Evolutionary conservation across 148 eudicot genomes (phyloP).

Genomic region (Fagopyrum esculentum): DNA sequence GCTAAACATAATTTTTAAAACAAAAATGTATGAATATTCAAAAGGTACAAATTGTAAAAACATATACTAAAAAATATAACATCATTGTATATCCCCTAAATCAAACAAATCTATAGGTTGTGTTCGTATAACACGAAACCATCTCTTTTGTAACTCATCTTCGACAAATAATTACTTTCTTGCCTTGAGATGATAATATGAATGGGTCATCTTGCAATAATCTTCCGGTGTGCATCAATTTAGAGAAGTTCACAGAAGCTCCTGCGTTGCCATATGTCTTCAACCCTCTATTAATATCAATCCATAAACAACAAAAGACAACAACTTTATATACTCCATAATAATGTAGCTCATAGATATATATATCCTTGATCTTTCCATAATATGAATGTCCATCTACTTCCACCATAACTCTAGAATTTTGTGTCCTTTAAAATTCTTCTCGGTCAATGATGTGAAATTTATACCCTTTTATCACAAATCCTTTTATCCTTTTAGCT

Average conservation of each 20-base stretch:
- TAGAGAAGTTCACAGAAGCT: neutral
- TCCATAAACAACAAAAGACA: constrained; percentile 17
- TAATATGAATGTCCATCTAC: neutral
- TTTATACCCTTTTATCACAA: neutral
- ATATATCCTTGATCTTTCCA: neutral
- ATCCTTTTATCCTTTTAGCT: neutral
- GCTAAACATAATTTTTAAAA: too few relatives aligned
- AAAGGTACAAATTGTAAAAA: too few relatives aligned
- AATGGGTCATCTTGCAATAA: constrained; percentile 19
- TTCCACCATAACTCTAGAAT: constrained; percentile 15
- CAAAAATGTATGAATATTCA: too few relatives aligned
- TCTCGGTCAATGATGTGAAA: neutral
- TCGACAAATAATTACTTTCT: constrained; percentile 16
- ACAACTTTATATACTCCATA: constrained; percentile 11
- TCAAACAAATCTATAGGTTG: constrained; percentile 12
- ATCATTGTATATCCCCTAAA: neutral
- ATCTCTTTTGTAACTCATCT: constrained; percentile 15
- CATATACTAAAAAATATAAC: too few relatives aligned
- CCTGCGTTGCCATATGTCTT: neutral
- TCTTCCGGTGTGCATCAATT: constrained; percentile 12
- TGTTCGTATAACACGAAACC: constrained; percentile 15
- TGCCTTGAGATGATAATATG: constrained; percentile 22
- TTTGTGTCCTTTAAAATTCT: constrained; percentile 9
- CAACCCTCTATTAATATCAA: constrained; percentile 7
- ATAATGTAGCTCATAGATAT: constrained; percentile 9